These are phyloP conservation scores for Nannizziopsis arthrosporioides DNA, from an alignment of 2,329 filamentous ascomycete genomes.

Conservation along the genomic window DNA sequence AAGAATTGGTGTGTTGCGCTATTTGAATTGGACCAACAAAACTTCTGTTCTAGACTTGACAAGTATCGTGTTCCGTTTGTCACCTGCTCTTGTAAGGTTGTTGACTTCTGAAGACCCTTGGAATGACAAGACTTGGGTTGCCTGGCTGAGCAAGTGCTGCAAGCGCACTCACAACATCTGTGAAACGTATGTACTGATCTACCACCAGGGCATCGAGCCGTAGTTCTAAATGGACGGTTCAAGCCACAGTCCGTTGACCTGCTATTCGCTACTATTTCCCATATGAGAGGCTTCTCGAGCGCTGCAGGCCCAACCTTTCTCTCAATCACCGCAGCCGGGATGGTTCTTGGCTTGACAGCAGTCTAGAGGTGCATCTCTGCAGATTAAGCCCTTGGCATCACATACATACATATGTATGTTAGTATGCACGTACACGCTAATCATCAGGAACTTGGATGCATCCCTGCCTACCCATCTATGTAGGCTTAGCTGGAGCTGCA, in stretches of 20 bases:
- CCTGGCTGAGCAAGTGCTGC: neutral
- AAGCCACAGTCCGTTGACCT: neutral
- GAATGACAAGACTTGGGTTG: neutral
- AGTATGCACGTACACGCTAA: too few species aligned
- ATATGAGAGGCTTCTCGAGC: neutral
- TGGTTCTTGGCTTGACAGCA: too few species aligned
- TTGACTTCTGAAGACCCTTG: neutral
- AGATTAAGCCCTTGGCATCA: neutral
- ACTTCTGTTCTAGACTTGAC: neutral
- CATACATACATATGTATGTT: neutral
- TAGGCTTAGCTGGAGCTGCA: too few species aligned
- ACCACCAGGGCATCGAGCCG: neutral
- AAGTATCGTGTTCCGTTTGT: neutral
- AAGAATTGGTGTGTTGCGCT: neutral
- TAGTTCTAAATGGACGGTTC: neutral
- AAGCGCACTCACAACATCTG: neutral
- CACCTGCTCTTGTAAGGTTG: conserved; percentile 1
- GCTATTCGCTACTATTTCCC: neutral
- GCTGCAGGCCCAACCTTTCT: too few species aligned
- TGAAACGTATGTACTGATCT: neutral
- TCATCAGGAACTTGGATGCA: too few species aligned
- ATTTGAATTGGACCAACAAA: neutral
- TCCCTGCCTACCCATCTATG: too few species aligned
- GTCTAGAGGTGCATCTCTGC: too few species aligned
- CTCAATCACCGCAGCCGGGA: too few species aligned